phyloP scores from a whole-genome alignment of 805 yeast genomes.

The Saturnispora gosingensis region DNA sequence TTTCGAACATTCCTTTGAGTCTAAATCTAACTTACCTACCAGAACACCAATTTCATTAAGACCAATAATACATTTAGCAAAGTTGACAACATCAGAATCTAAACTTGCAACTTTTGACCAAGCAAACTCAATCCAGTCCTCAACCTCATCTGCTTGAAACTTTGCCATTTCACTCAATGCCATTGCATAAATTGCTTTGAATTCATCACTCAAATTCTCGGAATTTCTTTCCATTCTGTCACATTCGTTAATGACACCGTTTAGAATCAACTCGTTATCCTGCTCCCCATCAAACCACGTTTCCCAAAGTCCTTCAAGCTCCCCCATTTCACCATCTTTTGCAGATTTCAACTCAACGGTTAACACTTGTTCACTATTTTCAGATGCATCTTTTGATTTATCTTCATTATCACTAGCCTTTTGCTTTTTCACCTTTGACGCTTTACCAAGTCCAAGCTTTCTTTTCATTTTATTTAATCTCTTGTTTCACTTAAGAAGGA shows the following conservation, averaged over 20 bases:
- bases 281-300: constrained; percentile 48
- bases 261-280: constrained; percentile 55
- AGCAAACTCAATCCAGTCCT: constrained; percentile 54
- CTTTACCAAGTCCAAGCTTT: constrained; percentile 56
- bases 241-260: constrained; percentile 89
- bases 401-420: constrained; percentile 33
- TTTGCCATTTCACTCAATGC: constrained; percentile 58
- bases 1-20: constrained; percentile 13
- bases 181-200: constrained; percentile 66
- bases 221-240: constrained; percentile 60
- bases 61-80: constrained; percentile 47
- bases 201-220: constrained; percentile 36
- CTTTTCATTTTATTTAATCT: constrained; percentile 32
- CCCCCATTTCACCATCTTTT: constrained; percentile 71
- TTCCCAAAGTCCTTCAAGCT: constrained; percentile 62
- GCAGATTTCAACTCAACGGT: constrained; percentile 63
- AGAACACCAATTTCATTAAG: constrained; percentile 53
- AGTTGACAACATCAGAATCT: constrained; percentile 36
- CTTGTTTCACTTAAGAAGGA: not conserved
- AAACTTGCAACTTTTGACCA: constrained; percentile 62
- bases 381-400: constrained; percentile 11
- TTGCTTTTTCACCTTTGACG: constrained; percentile 36
- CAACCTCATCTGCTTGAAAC: constrained; percentile 30
- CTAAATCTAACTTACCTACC: constrained; percentile 25
- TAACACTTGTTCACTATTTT: constrained; percentile 27